Evolutionary conservation across 1,139 yeast genomes (phyloP).

Genomic region (Pichia sp.): DNA sequence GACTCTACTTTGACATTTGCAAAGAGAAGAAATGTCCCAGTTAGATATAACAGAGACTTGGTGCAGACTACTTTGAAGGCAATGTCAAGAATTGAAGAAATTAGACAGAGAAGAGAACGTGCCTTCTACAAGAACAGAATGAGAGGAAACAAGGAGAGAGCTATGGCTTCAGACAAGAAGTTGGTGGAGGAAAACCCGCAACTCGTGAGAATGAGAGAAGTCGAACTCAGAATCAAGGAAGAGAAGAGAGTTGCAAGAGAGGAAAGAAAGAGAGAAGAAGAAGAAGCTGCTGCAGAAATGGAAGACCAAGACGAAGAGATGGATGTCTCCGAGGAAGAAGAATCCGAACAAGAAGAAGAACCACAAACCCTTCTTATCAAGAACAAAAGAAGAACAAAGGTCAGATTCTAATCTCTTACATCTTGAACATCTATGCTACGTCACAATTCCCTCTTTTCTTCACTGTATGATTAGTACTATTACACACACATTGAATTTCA

Average conservation of each 20-base stretch:
- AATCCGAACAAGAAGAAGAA: slow-evolving; percentile 38
- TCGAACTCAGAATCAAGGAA: slow-evolving; percentile 75
- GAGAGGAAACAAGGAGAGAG: slow-evolving; percentile 93
- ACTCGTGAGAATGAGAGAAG: slow-evolving; percentile 84
- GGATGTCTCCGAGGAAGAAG: slow-evolving; percentile 33
- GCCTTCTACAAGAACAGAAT: slow-evolving; percentile 99
- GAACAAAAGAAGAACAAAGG: slow-evolving; percentile 43
- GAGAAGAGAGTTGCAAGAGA: slow-evolving; percentile 57
- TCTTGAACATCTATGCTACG: neutral
- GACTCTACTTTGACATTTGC: slow-evolving; percentile 96
- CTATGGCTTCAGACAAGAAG: slow-evolving; percentile 79
- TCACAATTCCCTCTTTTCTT: neutral
- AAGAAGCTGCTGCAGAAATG: slow-evolving; percentile 20
- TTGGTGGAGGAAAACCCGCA: slow-evolving; percentile 86
- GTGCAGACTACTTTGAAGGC: slow-evolving; percentile 92
- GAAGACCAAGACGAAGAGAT: slow-evolving; percentile 32
- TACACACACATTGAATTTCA: neutral
- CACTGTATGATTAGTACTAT: neutral
- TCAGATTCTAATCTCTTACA: slow-evolving; percentile 20
- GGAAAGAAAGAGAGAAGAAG: slow-evolving; percentile 33
- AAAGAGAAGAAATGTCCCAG: slow-evolving; percentile 96
- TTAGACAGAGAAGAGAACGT: slow-evolving; percentile 92
- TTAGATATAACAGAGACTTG: slow-evolving; percentile 92
- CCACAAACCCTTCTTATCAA: slow-evolving; percentile 73
- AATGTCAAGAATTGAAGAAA: slow-evolving; percentile 93